Evolutionary conservation across 2,329 filamentous ascomycete genomes (phyloP).

Genomic region (Penicillium hordei): DNA sequence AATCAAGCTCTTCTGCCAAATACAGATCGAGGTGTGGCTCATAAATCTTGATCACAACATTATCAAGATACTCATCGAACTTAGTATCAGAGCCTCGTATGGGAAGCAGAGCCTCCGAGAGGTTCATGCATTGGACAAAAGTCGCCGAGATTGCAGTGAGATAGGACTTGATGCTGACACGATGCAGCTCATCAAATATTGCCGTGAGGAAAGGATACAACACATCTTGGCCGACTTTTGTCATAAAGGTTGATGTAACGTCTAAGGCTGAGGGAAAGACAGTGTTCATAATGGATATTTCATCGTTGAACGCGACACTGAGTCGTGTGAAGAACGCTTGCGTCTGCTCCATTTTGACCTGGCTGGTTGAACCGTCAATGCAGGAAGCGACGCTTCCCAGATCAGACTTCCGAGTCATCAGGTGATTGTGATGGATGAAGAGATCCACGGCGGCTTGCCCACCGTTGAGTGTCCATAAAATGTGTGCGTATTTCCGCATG

Average conservation of each 20-base stretch:
- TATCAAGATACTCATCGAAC: slow-evolving; percentile 64
- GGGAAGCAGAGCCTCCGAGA: slow-evolving; percentile 69
- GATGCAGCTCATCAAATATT: slow-evolving; percentile 83
- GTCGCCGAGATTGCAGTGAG: slow-evolving; percentile 82
- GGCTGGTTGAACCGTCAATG: slow-evolving; percentile 66
- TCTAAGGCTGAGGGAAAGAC: slow-evolving; percentile 72
- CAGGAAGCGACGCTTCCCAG: slow-evolving; percentile 78
- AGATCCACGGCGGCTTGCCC: slow-evolving; percentile 75
- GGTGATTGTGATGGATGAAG: slow-evolving; percentile 83
- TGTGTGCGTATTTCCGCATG: slow-evolving; percentile 86
- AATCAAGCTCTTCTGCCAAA: slow-evolving; percentile 83
- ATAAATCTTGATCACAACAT: slow-evolving; percentile 71
- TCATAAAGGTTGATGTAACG: slow-evolving; percentile 75
- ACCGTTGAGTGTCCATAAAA: slow-evolving; percentile 78
- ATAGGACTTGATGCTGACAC: slow-evolving; percentile 71
- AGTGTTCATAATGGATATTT: slow-evolving; percentile 73
- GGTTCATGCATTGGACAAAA: slow-evolving; percentile 80
- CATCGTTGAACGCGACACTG: slow-evolving; percentile 75
- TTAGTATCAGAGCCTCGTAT: slow-evolving; percentile 60
- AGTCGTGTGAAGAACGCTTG: slow-evolving; percentile 76
- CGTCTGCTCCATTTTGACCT: slow-evolving; percentile 75
- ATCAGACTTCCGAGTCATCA: slow-evolving; percentile 72
- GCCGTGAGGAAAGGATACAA: slow-evolving; percentile 82
- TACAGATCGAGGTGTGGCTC: slow-evolving; percentile 94
- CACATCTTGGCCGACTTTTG: slow-evolving; percentile 77